These are phyloP conservation scores for Boletus edulis DNA, from an alignment of 768 basidiomycete species.

Conservation along the genomic window DNA sequence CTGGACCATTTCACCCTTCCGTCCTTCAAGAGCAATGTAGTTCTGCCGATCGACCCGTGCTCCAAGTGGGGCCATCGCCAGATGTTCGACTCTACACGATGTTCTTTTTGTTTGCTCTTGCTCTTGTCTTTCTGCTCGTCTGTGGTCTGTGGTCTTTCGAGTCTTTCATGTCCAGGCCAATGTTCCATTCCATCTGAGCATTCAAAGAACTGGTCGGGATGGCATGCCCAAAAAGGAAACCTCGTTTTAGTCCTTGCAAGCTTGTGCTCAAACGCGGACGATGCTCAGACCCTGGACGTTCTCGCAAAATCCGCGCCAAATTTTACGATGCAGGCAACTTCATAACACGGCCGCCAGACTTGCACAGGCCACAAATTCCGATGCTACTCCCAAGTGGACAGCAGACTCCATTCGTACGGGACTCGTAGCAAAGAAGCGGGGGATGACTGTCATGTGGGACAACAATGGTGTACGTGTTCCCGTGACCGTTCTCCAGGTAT, in stretches of 20 bases:
- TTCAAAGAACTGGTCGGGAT: too few relatives aligned
- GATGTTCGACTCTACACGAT: conserved; percentile 25
- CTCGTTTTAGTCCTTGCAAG: conserved; percentile 1
- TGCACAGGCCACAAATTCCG: conserved; percentile 23
- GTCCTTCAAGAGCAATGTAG: conserved; percentile 47
- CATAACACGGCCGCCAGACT: conserved; percentile 41
- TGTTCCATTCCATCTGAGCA: conserved; percentile 69
- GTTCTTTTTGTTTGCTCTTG: conserved; percentile 26
- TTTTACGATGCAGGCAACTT: conserved; percentile 38
- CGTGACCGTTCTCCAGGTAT: conserved; percentile 92
- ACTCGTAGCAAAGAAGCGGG: conserved; percentile 90
- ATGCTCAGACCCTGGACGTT: conserved; percentile 57
- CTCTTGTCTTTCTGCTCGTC: conserved; percentile 19
- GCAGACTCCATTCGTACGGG: conserved; percentile 87
- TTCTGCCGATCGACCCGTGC: conserved; percentile 53
- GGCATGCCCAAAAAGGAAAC: conserved; percentile 20
- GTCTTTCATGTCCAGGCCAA: conserved; percentile 60
- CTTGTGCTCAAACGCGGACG: conserved; percentile 16
- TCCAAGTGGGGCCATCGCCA: conserved; percentile 54
- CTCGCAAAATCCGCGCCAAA: conserved; percentile 36
- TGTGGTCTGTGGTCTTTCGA: conserved; percentile 19
- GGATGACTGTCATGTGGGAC: conserved; percentile 94
- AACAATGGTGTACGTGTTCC: conserved; percentile 84
- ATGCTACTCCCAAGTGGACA: conserved; percentile 64
- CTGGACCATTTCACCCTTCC: conserved; percentile 54